These are phyloP conservation scores for Cladosporium sp. DNA, from an alignment of 2,329 filamentous ascomycete species.

Conservation along the genomic window DNA sequence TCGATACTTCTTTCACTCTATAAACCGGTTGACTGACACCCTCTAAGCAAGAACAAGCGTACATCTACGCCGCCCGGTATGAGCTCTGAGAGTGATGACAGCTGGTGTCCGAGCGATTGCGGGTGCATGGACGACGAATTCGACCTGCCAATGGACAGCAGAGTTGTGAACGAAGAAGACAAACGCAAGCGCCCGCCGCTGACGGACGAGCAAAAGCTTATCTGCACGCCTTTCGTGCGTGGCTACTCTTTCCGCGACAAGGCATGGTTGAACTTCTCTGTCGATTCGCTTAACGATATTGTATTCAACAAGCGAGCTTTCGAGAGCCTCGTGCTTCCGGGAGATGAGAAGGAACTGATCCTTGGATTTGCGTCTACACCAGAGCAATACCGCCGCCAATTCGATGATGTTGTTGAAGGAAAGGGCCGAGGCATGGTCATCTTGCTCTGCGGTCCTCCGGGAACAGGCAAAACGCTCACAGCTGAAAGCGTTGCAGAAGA, in stretches of 20 bases:
- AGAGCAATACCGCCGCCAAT: conserved; percentile 34
- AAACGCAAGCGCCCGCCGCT: conserved; percentile 22
- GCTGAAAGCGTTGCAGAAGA: conserved; percentile 49
- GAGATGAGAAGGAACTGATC: conserved; percentile 45
- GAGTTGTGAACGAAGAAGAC: conserved; percentile 24
- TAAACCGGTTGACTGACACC: background rate
- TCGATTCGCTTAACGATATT: conserved; percentile 40
- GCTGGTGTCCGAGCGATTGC: conserved; percentile 17
- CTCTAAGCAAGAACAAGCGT: conserved; percentile 13
- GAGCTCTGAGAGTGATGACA: conserved; percentile 1
- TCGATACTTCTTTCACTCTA: background rate
- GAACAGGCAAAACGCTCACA: conserved; percentile 51
- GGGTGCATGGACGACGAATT: conserved; percentile 14
- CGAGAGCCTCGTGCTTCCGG: conserved; percentile 45
- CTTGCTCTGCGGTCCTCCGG: conserved; percentile 48
- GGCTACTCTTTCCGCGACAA: conserved; percentile 41
- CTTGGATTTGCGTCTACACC: conserved; percentile 45
- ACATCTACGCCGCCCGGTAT: background rate
- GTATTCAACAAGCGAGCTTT: conserved; percentile 45
- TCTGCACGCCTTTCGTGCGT: conserved; percentile 29
- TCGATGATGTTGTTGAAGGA: conserved; percentile 50
- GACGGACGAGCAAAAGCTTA: conserved; percentile 31
- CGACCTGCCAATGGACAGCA: conserved; percentile 34
- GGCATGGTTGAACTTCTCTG: conserved; percentile 38
- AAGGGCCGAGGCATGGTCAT: conserved; percentile 52